Evolutionary conservation across 78 protist species (phyloP).

Genomic region (Speleostelium caveatum): DNA sequence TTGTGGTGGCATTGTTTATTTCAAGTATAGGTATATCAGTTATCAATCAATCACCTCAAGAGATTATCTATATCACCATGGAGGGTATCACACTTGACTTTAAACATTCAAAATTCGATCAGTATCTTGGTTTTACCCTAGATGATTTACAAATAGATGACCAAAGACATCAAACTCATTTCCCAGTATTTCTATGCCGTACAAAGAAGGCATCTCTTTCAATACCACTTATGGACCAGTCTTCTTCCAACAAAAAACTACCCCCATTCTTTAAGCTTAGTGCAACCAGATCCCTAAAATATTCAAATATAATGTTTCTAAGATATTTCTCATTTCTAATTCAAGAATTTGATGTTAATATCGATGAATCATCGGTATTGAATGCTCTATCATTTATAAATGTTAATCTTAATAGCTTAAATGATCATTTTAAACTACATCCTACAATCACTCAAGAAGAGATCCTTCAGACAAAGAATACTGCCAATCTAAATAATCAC

Average conservation of each 20-base stretch:
- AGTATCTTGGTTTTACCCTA: slow-evolving; percentile 35
- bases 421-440: slow-evolving; percentile 49
- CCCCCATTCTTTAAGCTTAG: slow-evolving; percentile 71
- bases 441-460: slow-evolving; percentile 63
- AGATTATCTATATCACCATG: slow-evolving; percentile 54
- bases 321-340: slow-evolving; percentile 74
- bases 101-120: slow-evolving; percentile 46
- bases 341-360: slow-evolving; percentile 68
- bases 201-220: slow-evolving; percentile 7
- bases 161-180: slow-evolving; percentile 74
- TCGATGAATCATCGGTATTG: slow-evolving; percentile 77
- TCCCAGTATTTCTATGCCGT: slow-evolving; percentile 76
- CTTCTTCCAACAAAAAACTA: neutral
- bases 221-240: neutral
- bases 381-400: slow-evolving; percentile 63
- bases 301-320: slow-evolving; percentile 70
- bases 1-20: slow-evolving; percentile 15
- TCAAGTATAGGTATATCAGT: slow-evolving; percentile 47
- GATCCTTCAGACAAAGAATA: slow-evolving; percentile 29
- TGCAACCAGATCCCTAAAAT: slow-evolving; percentile 65
- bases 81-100: slow-evolving; percentile 45
- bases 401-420: slow-evolving; percentile 37
- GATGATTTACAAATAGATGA: slow-evolving; percentile 81
- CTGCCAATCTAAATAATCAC: slow-evolving; percentile 22
- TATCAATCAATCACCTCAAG: slow-evolving; percentile 68